Base-by-base conservation (phyloP, 495 filamentous ascomycete species). In the Podospora anserina region DNA sequence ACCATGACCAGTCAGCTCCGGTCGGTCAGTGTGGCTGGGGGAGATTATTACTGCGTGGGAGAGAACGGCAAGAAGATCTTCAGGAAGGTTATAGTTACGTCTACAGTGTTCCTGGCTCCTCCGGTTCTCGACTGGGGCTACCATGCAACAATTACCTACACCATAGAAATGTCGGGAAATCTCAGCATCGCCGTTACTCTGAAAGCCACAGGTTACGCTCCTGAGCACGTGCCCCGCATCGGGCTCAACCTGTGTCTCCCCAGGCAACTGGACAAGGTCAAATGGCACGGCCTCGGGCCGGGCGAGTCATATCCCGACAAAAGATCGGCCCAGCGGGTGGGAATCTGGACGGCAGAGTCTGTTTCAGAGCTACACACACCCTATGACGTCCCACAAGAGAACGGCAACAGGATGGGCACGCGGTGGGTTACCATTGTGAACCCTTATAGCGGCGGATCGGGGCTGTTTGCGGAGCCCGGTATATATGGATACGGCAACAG, bases 351-450 rank as follows among this genome's bases (percentile, higher is more conserved):
- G 5, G 77, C 75, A 3, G 66, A 69, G 26, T 68, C 74, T 15
- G 76, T 86, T 3, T 77, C 77, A 13, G 77, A 84, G 4, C 80
- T 90, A 56, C 83, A 83, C 65, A 84, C 83, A 1, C 75, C 80
- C 3, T 90, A 89, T 71, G 88, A 91, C 55, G 83, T 84, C 34
- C 88, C 88, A 0, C 88, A 90, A 66, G 88, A 91, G 67, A 84
- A 80, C 61, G 84, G 86, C 44, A 90, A 90, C 66, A 77, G 87
- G n/a, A 86, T 83, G 56, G 87, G 85, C 20, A 86, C 84, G 3
- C 70, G 82, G 19, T 89, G 86, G 85, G 74, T 88, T 26, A 72
- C 80, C 61, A 74, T 83, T 61, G 16, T 28, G 23, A 64, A 67
- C 18, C 32, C 60, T 20, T 20, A 57, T 79, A 80, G 15, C 75